phyloP scores from a whole-genome alignment of 2,329 filamentous ascomycete species.

The Cordyceps pruinosa region DNA sequence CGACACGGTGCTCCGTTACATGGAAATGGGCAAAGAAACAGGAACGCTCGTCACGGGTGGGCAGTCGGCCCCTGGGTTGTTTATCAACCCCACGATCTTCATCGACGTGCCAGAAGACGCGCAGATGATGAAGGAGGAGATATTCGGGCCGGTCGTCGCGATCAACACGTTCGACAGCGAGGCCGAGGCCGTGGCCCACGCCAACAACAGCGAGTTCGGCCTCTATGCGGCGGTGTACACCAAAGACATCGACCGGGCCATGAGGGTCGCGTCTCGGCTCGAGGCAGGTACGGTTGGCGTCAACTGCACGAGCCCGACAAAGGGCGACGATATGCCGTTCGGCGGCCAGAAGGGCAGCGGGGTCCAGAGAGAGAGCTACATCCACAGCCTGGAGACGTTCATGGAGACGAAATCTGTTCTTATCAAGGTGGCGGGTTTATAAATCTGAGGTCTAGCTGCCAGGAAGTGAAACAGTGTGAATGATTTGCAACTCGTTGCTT shows the following conservation, averaged over 20 bases:
- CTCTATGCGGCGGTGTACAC: slow-evolving; percentile 52
- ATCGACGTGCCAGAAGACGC: slow-evolving; percentile 14
- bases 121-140: slow-evolving; percentile 51
- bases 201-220: slow-evolving; percentile 45
- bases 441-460: too few species aligned
- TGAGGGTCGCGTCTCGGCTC: slow-evolving; percentile 42
- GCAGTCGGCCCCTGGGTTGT: slow-evolving; percentile 2
- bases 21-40: slow-evolving; percentile 39
- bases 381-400: slow-evolving; percentile 17
- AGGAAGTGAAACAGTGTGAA: too few species aligned
- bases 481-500: too few species aligned
- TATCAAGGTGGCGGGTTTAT: slow-evolving; percentile 13
- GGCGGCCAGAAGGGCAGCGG: slow-evolving; percentile 19
- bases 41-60: slow-evolving; percentile 14
- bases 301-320: slow-evolving; percentile 34
- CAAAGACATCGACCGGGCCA: slow-evolving; percentile 39
- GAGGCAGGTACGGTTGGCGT: slow-evolving; percentile 57
- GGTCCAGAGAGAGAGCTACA: slow-evolving; percentile 13
- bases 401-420: slow-evolving; percentile 19
- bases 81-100: not conserved
- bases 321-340: slow-evolving; percentile 17
- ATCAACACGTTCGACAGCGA: slow-evolving; percentile 39
- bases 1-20: slow-evolving; percentile 37
- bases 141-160: slow-evolving; percentile 58
- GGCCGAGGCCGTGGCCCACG: slow-evolving; percentile 25